Evolutionary conservation across 2,329 filamentous ascomycete genomes (phyloP).

Genomic region (Fusarium zealandicum): DNA sequence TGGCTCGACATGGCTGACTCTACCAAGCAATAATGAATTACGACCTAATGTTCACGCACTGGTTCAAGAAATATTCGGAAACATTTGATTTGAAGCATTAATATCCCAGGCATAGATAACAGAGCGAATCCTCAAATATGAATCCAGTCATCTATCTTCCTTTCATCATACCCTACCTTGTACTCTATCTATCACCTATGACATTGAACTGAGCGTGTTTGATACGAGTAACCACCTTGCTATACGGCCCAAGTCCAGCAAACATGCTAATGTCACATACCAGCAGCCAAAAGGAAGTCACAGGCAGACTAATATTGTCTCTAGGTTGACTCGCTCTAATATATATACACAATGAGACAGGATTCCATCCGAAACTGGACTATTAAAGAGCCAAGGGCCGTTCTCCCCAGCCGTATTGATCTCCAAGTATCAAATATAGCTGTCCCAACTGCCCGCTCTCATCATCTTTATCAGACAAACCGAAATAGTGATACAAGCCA

Average conservation of each 20-base stretch:
- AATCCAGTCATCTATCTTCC: too few species aligned
- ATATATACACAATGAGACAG: slow-evolving; percentile 2
- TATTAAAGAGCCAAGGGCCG: neutral
- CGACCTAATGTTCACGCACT: too few species aligned
- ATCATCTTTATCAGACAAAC: neutral
- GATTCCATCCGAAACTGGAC: slow-evolving; percentile 6
- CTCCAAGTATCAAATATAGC: neutral
- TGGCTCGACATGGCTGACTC: slow-evolving; percentile 50
- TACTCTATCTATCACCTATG: too few species aligned
- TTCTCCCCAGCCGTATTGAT: neutral
- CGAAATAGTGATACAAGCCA: neutral
- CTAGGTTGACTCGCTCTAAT: slow-evolving; percentile 19
- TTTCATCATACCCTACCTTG: neutral
- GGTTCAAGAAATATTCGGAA: neutral
- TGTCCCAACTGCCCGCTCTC: neutral
- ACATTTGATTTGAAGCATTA: slow-evolving; percentile 5
- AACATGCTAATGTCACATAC: neutral
- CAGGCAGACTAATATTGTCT: neutral
- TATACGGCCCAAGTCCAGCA: neutral
- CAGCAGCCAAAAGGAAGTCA: neutral
- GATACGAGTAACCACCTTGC: too few species aligned
- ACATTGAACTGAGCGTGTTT: too few species aligned
- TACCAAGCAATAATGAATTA: slow-evolving; percentile 37
- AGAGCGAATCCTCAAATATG: slow-evolving; percentile 2
- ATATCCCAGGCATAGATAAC: slow-evolving; percentile 25